These are phyloP conservation scores for Ceratobasidium sp. DNA, from an alignment of 1,284 basidiomycete species.

Conservation along the genomic window DNA sequence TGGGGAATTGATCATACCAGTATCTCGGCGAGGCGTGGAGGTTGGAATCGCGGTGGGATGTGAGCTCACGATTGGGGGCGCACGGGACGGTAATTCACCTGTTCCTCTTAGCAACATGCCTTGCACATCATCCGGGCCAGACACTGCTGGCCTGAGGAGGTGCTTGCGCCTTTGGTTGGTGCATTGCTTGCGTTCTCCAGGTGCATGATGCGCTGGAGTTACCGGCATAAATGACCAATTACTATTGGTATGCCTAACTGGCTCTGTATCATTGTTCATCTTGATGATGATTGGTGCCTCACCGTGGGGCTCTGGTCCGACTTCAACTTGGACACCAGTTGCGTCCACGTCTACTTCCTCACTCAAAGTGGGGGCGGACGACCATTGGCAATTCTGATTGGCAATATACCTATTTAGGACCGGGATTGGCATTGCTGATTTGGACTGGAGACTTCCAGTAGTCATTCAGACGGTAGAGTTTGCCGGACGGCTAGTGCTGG, in stretches of 20 bases:
- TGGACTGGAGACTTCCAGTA: conserved; percentile 1
- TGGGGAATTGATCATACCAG: no score
- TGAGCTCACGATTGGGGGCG: no score
- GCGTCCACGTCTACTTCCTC: not conserved
- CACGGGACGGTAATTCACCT: no score
- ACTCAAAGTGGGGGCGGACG: not conserved
- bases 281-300: not conserved
- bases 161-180: not conserved
- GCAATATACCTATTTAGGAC: not conserved
- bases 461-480: not conserved
- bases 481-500: not conserved
- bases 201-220: not conserved
- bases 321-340: not conserved
- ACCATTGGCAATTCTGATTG: not conserved
- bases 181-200: not conserved
- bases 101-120: not conserved
- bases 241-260: not conserved
- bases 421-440: not conserved
- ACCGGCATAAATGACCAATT: not conserved
- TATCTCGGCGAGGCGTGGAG: no score
- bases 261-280: not conserved
- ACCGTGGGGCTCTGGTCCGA: not conserved
- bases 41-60: no score
- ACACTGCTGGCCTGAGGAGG: not conserved
- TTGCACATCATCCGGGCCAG: not conserved